A percentile compares a stretch with the other conserved stretches of the same genome.
Conservation (phyloP, 345 rosid species). For the Populus simonii region DNA sequence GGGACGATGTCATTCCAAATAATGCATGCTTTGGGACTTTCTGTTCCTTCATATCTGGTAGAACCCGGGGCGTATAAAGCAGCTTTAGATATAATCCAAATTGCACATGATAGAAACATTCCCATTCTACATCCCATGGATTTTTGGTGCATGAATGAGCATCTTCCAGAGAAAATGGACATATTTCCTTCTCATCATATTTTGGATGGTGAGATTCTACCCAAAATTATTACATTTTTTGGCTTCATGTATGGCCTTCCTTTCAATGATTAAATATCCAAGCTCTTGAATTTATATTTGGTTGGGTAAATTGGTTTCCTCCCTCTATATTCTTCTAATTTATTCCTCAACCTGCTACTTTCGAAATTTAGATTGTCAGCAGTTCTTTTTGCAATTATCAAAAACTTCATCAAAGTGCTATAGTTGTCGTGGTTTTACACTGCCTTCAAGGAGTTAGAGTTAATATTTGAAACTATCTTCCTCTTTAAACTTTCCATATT, state of each 20-base stretch:
- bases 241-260: not conserved
- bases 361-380: not conserved
- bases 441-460: too few relatives aligned
- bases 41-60: conserved; percentile 44
- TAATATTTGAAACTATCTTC: too few relatives aligned
- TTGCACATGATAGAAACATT: conserved; percentile 37
- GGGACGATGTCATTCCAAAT: conserved; percentile 67
- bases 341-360: not conserved
- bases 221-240: not conserved
- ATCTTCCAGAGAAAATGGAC: conserved; percentile 30
- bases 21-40: conserved; percentile 46
- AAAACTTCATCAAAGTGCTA: not conserved
- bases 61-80: conserved; percentile 44
- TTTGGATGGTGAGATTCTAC: conserved; percentile 43
- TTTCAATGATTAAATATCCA: not conserved
- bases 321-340: not conserved
- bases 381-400: not conserved
- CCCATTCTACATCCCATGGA: conserved; percentile 50
- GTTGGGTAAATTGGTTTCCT: not conserved
- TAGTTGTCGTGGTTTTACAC: too few relatives aligned
- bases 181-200: conserved; percentile 41
- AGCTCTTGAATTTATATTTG: too few relatives aligned
- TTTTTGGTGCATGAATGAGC: conserved; percentile 46
- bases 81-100: conserved; percentile 44
- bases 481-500: too few relatives aligned